Conservation (phyloP, 306 rosid species). For the Vigna hirtella region DNA sequence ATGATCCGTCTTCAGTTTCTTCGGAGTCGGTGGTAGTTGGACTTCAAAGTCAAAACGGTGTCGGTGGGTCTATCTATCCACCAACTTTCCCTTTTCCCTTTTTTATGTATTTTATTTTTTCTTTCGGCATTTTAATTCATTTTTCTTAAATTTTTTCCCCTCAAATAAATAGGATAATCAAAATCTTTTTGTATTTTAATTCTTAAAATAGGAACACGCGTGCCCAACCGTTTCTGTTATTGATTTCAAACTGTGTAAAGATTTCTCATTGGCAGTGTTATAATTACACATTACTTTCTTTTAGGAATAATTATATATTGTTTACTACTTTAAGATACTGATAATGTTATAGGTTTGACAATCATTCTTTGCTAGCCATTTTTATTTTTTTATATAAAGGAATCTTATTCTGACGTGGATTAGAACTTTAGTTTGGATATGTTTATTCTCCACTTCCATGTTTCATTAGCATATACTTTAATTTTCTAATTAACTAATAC, state of each 20-base stretch:
- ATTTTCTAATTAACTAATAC: not conserved
- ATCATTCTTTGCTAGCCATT: not conserved
- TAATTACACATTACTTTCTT: not conserved
- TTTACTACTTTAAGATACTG: not conserved
- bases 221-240: constrained; percentile 10
- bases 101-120: not conserved
- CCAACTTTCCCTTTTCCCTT: not conserved
- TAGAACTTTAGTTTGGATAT: not conserved
- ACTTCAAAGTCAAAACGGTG: not conserved
- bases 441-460: not conserved
- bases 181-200: not conserved
- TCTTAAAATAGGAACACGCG: not conserved
- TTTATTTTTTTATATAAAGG: not conserved
- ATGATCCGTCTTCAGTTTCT: not conserved
- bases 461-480: not conserved
- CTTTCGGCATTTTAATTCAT: not conserved
- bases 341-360: not conserved
- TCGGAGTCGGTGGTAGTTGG: constrained; percentile 3
- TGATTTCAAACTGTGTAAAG: not conserved
- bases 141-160: not conserved
- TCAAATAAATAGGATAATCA: not conserved
- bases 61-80: constrained; percentile 6
- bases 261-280: not conserved
- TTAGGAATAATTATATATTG: too few relatives aligned
- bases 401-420: constrained; percentile 13